A percentile compares a stretch with the other conserved stretches of the same genome.
phyloP scores from a whole-genome alignment of 2,329 filamentous ascomycete genomes.

The Xylariales sp. region DNA sequence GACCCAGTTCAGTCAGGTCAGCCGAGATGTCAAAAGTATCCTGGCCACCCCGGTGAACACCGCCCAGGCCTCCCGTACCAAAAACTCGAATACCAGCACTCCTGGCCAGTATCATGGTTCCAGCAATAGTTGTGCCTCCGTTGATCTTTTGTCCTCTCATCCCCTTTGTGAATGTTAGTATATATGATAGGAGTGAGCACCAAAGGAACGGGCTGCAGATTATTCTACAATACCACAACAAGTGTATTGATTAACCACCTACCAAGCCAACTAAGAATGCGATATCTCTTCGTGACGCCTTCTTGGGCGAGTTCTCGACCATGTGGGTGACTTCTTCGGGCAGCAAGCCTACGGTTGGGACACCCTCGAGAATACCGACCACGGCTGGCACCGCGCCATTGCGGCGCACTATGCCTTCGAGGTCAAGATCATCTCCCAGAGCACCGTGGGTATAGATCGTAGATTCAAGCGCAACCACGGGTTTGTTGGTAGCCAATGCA shows the following conservation, averaged over 20 bases:
- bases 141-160: slow-evolving; percentile 65
- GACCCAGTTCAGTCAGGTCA: slow-evolving; percentile 88
- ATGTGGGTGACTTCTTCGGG: slow-evolving; percentile 70
- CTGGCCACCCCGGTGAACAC: slow-evolving; percentile 87
- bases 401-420: slow-evolving; percentile 76
- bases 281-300: slow-evolving; percentile 84
- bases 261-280: slow-evolving; percentile 76
- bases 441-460: slow-evolving; percentile 97
- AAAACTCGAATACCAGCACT: slow-evolving; percentile 88
- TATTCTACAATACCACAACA: too few relatives aligned
- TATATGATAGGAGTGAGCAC: too few relatives aligned
- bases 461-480: slow-evolving; percentile 88
- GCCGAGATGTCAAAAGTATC: slow-evolving; percentile 89
- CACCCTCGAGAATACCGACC: slow-evolving; percentile 79
- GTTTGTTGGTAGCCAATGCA: slow-evolving; percentile 68
- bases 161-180: too few relatives aligned
- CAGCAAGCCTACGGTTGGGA: slow-evolving; percentile 74
- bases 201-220: too few relatives aligned
- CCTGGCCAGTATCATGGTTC: slow-evolving; percentile 85
- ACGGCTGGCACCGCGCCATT: slow-evolving; percentile 86
- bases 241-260: slow-evolving; percentile 31
- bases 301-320: slow-evolving; percentile 66
- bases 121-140: slow-evolving; percentile 89
- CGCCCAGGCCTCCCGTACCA: slow-evolving; percentile 89
- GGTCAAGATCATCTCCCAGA: slow-evolving; percentile 65